Conservation (phyloP, 441 rosid genomes). For the Pelargonium fulgidum region DNA sequence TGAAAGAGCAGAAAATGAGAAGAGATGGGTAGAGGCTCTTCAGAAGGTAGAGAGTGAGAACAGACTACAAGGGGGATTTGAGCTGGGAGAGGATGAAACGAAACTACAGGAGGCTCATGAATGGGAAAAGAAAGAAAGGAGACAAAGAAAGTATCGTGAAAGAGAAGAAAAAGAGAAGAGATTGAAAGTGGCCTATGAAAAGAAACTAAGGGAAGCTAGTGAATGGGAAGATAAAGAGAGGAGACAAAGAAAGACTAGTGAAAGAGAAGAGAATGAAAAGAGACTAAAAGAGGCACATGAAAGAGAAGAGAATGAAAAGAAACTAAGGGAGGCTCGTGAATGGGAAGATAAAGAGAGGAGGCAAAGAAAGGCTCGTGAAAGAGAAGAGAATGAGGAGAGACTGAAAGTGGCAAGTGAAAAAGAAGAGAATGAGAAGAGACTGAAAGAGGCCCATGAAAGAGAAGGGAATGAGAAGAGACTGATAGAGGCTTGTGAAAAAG, state of each 20-base stretch:
- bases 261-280: conserved; percentile 31
- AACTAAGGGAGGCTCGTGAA: not conserved
- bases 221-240: conserved; percentile 38
- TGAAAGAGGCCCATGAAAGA: too few species aligned
- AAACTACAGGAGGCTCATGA: conserved; percentile 29
- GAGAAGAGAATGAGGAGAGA: conserved; percentile 32
- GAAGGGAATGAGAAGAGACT: conserved; percentile 9
- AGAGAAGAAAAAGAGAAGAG: conserved; percentile 31
- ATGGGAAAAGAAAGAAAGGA: conserved; percentile 36
- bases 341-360: too few species aligned
- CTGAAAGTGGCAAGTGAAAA: conserved; percentile 10
- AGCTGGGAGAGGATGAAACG: conserved; percentile 33
- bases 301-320: conserved; percentile 24
- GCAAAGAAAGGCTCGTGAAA: too few species aligned
- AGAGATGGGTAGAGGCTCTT: conserved; percentile 5
- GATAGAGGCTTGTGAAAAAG: conserved; percentile 21
- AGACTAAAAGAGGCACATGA: conserved; percentile 18
- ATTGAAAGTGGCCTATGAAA: conserved; percentile 23
- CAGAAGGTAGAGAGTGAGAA: conserved; percentile 23
- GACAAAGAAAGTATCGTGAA: conserved; percentile 27
- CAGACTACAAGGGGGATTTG: conserved; percentile 31
- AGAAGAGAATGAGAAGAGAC: conserved; percentile 24
- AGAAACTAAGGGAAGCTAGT: conserved; percentile 33
- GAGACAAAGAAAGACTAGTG: conserved; percentile 29
- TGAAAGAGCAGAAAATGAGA: conserved; percentile 11